Conservation (phyloP, 495 filamentous ascomycete genomes). For the Aspergillus saccharolyticus region DNA sequence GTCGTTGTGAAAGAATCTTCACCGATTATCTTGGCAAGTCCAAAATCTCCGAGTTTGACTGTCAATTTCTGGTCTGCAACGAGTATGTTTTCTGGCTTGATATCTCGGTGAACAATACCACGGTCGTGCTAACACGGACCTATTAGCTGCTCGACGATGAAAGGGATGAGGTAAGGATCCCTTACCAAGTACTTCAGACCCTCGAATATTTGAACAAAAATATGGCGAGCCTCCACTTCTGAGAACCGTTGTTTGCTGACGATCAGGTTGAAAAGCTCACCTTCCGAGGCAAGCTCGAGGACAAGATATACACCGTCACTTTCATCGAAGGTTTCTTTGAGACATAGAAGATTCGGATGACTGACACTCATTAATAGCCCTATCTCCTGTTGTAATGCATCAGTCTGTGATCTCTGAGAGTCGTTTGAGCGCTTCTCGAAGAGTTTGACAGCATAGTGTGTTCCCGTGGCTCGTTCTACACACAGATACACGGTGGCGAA, state of each 20-base stretch:
- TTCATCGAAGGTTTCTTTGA: slow-evolving; percentile 95
- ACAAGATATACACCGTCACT: slow-evolving; percentile 86
- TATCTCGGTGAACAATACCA: slow-evolving; percentile 95
- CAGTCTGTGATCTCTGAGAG: slow-evolving; percentile 75
- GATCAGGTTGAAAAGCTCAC: slow-evolving; percentile 94
- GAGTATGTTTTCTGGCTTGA: slow-evolving; percentile 98
- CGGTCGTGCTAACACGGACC: slow-evolving; percentile 75
- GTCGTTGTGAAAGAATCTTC: slow-evolving; percentile 98
- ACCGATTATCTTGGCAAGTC: slow-evolving; percentile 96
- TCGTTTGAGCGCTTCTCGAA: slow-evolving; percentile 77
- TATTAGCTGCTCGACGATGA: neutral
- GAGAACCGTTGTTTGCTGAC: slow-evolving; percentile 81
- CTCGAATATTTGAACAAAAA: slow-evolving; percentile 89
- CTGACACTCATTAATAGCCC: slow-evolving; percentile 93
- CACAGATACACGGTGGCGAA: slow-evolving; percentile 95
- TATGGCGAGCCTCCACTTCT: slow-evolving; percentile 75
- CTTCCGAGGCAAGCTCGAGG: slow-evolving; percentile 83
- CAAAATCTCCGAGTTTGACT: slow-evolving; percentile 95
- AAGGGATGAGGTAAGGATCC: slow-evolving; percentile 7
- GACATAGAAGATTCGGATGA: slow-evolving; percentile 89
- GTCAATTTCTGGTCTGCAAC: slow-evolving; percentile 74
- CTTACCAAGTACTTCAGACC: slow-evolving; percentile 90
- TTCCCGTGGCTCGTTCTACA: slow-evolving; percentile 76
- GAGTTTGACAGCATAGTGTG: slow-evolving; percentile 85
- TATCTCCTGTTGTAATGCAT: slow-evolving; percentile 90